Evolutionary conservation across 2,329 filamentous ascomycete genomes (phyloP).

Genomic region (Colletotrichum sp.): DNA sequence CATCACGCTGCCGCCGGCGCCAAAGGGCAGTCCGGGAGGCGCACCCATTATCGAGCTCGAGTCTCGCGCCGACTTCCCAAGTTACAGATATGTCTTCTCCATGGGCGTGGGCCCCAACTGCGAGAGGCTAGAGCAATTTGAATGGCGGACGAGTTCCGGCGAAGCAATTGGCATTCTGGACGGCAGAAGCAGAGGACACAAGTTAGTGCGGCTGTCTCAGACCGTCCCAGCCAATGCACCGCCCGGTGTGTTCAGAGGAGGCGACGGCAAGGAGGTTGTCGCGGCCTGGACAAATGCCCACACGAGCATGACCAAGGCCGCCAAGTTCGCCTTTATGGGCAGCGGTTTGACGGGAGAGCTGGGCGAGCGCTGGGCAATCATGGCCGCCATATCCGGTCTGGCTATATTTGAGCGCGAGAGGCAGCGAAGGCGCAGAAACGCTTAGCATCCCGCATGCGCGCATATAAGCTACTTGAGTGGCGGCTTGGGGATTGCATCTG

Average conservation of each 20-base stretch:
- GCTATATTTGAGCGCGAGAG: conserved; percentile 20
- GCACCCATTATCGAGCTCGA: conserved; percentile 1
- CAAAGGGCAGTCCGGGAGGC: conserved; percentile 7
- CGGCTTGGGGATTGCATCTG: not conserved
- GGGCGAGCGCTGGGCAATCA: conserved; percentile 47
- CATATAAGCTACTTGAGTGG: not conserved
- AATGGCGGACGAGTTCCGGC: conserved; percentile 47
- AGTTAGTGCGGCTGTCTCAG: conserved; percentile 42
- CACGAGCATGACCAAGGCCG: conserved; percentile 37
- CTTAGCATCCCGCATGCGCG: not conserved
- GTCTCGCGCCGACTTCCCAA: conserved; percentile 6
- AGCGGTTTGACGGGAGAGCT: conserved; percentile 41
- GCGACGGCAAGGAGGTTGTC: conserved; percentile 47
- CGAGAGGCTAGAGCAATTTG: conserved; percentile 37
- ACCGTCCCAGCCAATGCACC: not conserved
- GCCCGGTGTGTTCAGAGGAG: conserved; percentile 16
- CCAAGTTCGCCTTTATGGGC: conserved; percentile 45
- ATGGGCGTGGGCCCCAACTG: conserved; percentile 32
- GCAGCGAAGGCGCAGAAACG: not conserved
- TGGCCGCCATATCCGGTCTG: conserved; percentile 41
- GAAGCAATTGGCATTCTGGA: conserved; percentile 37
- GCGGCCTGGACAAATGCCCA: conserved; percentile 39
- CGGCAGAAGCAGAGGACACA: conserved; percentile 40
- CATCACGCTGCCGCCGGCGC: conserved; percentile 11
- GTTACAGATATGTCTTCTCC: conserved; percentile 34